A percentile compares a stretch with the other conserved stretches of the same genome.
phyloP scores from a whole-genome alignment of 257 asterid species.

The Lycium ferocissimum region DNA sequence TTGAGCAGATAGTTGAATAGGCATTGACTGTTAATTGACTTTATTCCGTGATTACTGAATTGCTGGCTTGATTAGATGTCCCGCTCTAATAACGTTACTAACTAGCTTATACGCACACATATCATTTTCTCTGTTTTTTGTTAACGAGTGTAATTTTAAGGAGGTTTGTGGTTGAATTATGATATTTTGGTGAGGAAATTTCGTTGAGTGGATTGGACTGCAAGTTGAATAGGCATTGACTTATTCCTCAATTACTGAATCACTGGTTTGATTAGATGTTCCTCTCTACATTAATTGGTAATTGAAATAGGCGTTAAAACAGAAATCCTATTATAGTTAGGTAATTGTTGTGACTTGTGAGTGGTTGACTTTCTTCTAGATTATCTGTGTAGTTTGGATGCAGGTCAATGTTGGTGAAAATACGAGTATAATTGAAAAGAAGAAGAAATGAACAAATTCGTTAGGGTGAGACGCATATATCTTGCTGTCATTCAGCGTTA shows the following conservation, averaged over 20 bases:
- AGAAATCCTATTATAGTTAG: background rate
- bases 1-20: background rate
- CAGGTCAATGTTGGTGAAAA: background rate
- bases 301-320: background rate
- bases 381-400: background rate
- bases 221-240: background rate
- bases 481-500: background rate
- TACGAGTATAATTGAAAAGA: background rate
- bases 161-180: too few species aligned
- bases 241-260: too few species aligned
- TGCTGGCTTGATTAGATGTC: background rate
- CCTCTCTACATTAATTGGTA: background rate
- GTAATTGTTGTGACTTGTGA: background rate
- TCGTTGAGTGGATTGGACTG: too few species aligned
- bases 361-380: background rate
- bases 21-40: conserved; percentile 13
- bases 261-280: background rate
- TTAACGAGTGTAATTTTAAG: too few species aligned
- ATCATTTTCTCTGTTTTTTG: too few species aligned
- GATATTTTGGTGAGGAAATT: too few species aligned
- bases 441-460: background rate
- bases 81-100: too few species aligned
- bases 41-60: background rate
- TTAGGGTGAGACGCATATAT: background rate
- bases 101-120: too few species aligned